Conservation (phyloP, 2,329 filamentous ascomycete genomes). For the Xylaria sp. region DNA sequence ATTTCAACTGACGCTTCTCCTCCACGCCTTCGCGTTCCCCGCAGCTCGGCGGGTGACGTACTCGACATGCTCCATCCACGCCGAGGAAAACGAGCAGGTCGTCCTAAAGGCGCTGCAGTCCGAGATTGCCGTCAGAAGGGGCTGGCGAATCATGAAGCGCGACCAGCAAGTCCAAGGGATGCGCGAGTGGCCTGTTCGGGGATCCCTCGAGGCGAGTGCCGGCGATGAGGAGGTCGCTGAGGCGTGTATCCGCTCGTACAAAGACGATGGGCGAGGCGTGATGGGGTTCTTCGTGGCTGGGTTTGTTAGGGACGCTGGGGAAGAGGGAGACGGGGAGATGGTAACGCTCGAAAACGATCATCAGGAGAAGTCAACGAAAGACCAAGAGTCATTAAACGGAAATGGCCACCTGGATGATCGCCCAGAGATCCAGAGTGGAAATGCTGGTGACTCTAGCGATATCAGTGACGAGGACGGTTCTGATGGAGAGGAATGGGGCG, state of each 20-base stretch:
- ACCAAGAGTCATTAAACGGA: neutral
- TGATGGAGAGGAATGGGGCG: constrained; percentile 48
- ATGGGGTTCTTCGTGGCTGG: constrained; percentile 97
- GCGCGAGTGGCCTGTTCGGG: constrained; percentile 77
- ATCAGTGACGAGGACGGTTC: constrained; percentile 31
- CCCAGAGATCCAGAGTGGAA: neutral
- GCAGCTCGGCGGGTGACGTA: constrained; percentile 82
- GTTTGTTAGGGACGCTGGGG: constrained; percentile 72
- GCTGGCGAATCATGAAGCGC: constrained; percentile 81
- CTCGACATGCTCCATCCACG: constrained; percentile 91
- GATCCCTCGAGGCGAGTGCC: constrained; percentile 59
- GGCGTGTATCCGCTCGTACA: constrained; percentile 83
- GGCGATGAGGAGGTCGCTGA: constrained; percentile 69
- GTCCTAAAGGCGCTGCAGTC: constrained; percentile 78
- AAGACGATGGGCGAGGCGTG: constrained; percentile 81
- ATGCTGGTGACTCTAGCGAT: constrained; percentile 13
- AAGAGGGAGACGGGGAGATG: constrained; percentile 38
- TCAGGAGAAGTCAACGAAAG: constrained; percentile 25
- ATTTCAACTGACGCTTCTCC: constrained; percentile 83
- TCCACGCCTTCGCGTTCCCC: constrained; percentile 86
- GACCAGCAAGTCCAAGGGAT: constrained; percentile 80
- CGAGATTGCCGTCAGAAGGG: constrained; percentile 68
- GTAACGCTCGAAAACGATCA: constrained; percentile 16
- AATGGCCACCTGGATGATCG: neutral
- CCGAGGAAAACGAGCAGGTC: constrained; percentile 88